Evolutionary conservation across 2,329 filamentous ascomycete species (phyloP), one percentile per base, ranked within the genome.

Genomic region (Cladosporium sp.): DNA sequence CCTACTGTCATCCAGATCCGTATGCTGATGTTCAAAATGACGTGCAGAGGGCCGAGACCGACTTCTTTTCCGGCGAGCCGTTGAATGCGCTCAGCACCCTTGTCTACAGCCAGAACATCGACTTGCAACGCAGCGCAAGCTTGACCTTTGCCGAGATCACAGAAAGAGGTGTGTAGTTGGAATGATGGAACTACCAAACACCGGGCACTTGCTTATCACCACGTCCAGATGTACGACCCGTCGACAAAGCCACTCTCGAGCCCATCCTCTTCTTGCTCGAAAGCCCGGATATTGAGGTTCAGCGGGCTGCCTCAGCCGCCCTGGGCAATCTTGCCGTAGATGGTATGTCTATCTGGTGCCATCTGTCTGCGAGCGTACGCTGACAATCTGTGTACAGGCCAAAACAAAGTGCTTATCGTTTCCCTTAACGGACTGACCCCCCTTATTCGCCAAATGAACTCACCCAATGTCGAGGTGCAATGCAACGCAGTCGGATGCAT

Each of bases 401-500:
- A 96, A 69, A 99, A 99, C 79, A 99, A 99, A 71, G 90, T 97
- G 55, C 78, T 92, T 58, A 99, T 99, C 63, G 93, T 99, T 55
- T 83, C 89, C 58, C 83, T 99, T 13, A 91, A 91, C 52, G 93
- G 93, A 20, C 80, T 99, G 54, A 84, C 84, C 47, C 92, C 93
- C 47, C 80, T 99, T 54, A 99, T 97, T 71, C 86, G 89, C 58
- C 93, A 99, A 73, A 99, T 99, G 93, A 89, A 95, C 73, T 97
- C 92, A 51, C 82, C 86, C 41, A 99, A 99, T 63, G 93, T 99
- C 60, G 93, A 99, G 69, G 93, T 99, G 20, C 93, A 99, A 72
- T 99, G 93, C 77, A 99, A 99, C 70, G 93, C 93, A 38, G 93
- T 99, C 54, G 93, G 93, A 45, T 99, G 93, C 75, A 99, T 99